phyloP scores from a whole-genome alignment of 352 stramenopile species.

The Blastocystis sp. region DNA sequence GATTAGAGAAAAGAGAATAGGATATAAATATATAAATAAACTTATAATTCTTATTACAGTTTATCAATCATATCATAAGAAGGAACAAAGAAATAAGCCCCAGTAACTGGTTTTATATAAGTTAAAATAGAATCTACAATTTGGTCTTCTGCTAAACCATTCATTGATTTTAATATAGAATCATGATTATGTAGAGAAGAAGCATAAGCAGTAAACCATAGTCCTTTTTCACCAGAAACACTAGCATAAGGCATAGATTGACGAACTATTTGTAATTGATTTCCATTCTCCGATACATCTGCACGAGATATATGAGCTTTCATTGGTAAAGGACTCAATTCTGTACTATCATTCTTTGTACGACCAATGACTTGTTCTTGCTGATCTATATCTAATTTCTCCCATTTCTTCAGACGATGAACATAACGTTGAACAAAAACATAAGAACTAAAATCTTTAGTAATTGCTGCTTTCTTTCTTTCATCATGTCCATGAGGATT shows the following conservation, averaged over 20 bases:
- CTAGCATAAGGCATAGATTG: conserved; percentile 6
- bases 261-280: conserved; percentile 12
- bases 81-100: conserved; percentile 14
- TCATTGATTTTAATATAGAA: not conserved
- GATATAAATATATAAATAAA: too few species aligned
- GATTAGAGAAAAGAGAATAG: too few species aligned
- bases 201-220: conserved; percentile 22
- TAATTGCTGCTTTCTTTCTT: conserved; percentile 7
- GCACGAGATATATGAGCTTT: conserved; percentile 9
- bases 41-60: too few species aligned
- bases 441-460: conserved; percentile 1
- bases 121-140: not conserved
- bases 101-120: conserved; percentile 16
- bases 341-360: conserved; percentile 6
- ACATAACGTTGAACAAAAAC: conserved; percentile 26
- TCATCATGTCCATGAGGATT: conserved; percentile 17
- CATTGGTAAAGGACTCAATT: conserved; percentile 3
- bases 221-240: not conserved
- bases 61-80: conserved; percentile 1
- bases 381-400: not conserved
- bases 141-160: conserved; percentile 1
- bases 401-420: conserved; percentile 23
- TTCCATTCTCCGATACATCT: conserved; percentile 15
- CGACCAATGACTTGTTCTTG: conserved; percentile 12
- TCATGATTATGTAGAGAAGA: conserved; percentile 1